Base-by-base conservation (phyloP, 73 alveolate genomes). In the Stentor roeselii region DNA sequence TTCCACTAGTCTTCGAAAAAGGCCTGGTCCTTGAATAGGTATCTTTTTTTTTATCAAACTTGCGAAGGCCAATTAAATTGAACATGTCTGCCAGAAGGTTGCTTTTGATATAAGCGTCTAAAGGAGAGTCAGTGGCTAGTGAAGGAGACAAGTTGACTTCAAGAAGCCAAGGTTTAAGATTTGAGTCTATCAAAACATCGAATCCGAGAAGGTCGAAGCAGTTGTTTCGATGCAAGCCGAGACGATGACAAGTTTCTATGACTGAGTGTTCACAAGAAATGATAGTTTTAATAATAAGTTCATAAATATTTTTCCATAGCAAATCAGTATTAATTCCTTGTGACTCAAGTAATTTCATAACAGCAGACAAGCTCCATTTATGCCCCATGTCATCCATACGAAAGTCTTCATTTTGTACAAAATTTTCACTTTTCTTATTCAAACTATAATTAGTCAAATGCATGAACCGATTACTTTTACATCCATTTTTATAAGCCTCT, bases 61-160 rank as follows among this genome's bases (percentile, higher is more conserved):
- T 82, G 59, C 83, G 78, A 3, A 95, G 77, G 27, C 97, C 97
- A 4, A 95, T 86, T 14, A 95, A 80, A 86, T 92, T 95, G 85
- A 95, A 93, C 36, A 92, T 92, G 61, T 90, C 97, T 31, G 96
- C 78, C 60, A 95, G 84, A 60, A 92, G 88, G 59, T 90, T 91
- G 32, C 90, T 82, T 78, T 95, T 95, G 27, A 92, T 93, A 78
- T 89, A 76, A 40, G 83, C 58, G 91, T 93, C 97, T 0, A 83
- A 32, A 74, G 96, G 96, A 75, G 98, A 88, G 88, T 91, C 92
- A 60, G 93, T 89, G 36, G 95, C 97, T 36, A 95, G 78, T 3
- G 97, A 87, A 21, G 99, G 99, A 27, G 95, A 91, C 35, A 93
- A 83, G 84, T 95, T 95, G 35, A 93, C 95, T 91, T 95, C 99